phyloP scores from a whole-genome alignment of 352 stramenopile genomes.

The Phytophthora cryptogea region DNA sequence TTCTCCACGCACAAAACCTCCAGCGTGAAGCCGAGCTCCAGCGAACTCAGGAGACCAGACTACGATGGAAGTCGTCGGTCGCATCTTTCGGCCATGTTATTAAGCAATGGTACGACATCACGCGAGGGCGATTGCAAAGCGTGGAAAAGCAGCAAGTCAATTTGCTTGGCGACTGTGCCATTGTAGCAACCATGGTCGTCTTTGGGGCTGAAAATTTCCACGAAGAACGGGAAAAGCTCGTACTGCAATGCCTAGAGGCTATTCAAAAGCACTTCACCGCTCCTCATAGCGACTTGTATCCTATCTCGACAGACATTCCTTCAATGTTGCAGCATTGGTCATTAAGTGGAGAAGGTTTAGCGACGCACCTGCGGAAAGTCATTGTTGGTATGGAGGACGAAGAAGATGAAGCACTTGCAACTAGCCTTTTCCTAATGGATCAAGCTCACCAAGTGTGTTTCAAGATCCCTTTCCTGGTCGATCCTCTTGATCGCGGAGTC shows the following conservation, averaged over 20 bases:
- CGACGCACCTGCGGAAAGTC: constrained; percentile 33
- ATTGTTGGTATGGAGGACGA: constrained; percentile 42
- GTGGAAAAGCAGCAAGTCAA: constrained; percentile 32
- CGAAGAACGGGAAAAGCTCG: constrained; percentile 27
- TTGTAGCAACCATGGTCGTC: constrained; percentile 37
- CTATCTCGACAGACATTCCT: constrained; percentile 7
- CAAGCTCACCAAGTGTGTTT: constrained; percentile 49
- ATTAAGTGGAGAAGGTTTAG: constrained; percentile 30
- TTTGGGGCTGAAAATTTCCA: constrained; percentile 36
- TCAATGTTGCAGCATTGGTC: constrained; percentile 38
- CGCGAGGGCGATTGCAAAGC: constrained; percentile 21
- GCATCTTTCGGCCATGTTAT: constrained; percentile 46
- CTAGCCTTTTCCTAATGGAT: constrained; percentile 58
- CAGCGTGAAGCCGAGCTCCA: constrained; percentile 57
- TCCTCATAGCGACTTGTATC: constrained; percentile 2
- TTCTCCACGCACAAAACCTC: constrained; percentile 35
- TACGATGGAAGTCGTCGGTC: constrained; percentile 47
- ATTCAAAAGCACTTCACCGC: constrained; percentile 17
- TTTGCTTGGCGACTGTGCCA: constrained; percentile 40
- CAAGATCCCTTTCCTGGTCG: constrained; percentile 54
- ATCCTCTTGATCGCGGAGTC: constrained; percentile 43
- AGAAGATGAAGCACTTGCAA: constrained; percentile 35
- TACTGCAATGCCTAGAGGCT: constrained; percentile 29
- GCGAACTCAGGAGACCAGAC: constrained; percentile 48
- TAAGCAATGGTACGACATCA: constrained; percentile 38